These are phyloP conservation scores for Acer yangbiense DNA, from an alignment of 345 rosid species.

Conservation along the genomic window DNA sequence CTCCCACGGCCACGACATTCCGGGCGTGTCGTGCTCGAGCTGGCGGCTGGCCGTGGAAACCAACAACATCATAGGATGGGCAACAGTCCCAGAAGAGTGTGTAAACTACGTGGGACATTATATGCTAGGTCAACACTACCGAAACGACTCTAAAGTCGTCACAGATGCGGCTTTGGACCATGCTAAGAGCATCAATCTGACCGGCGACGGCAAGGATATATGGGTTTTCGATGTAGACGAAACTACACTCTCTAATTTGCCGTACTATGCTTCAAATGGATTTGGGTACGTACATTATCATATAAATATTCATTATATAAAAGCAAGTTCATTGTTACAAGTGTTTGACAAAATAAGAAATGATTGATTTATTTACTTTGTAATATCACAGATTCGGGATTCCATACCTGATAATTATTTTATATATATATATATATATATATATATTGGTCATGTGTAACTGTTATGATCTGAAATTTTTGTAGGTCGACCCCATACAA, in stretches of 20 bases:
- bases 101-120: conserved; percentile 55
- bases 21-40: conserved; percentile 47
- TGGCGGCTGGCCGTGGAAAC: conserved; percentile 75
- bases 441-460: too few relatives aligned
- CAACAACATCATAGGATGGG: conserved; percentile 48
- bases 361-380: too few relatives aligned
- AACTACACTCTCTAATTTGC: conserved; percentile 45
- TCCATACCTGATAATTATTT: too few relatives aligned
- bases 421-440: too few relatives aligned
- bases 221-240: conserved; percentile 60
- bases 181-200: conserved; percentile 36
- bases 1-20: conserved; percentile 9
- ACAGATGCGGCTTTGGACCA: conserved; percentile 36
- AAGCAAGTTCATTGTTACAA: too few relatives aligned
- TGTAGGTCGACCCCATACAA: conserved; percentile 31
- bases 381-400: too few relatives aligned
- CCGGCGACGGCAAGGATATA: conserved; percentile 34
- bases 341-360: too few relatives aligned
- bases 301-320: neutral
- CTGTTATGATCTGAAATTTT: neutral
- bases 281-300: conserved; percentile 34
- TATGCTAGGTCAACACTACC: conserved; percentile 49
- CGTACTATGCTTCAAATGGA: conserved; percentile 34
- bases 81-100: conserved; percentile 48
- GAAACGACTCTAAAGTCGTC: conserved; percentile 44